Evolutionary conservation across 495 filamentous ascomycete genomes (phyloP), one percentile per base, ranked within the genome.

Genomic region (Neurospora discreta): DNA sequence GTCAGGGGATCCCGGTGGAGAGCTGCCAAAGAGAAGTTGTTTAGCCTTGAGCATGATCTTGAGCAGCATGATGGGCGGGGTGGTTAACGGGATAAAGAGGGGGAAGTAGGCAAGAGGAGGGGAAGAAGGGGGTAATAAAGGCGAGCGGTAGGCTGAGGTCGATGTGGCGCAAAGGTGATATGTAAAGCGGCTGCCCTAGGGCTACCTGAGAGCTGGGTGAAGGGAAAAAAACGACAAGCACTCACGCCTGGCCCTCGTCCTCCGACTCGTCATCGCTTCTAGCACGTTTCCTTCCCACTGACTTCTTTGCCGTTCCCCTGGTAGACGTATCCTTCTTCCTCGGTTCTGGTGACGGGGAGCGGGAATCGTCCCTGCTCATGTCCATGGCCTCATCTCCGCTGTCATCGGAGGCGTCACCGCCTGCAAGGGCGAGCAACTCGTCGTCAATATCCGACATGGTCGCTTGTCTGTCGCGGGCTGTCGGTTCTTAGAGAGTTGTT

Each of bases 231-330:
- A 70, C n/a, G 68, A 68, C 33, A 15, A 70, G 44, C 71, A 89
- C 93, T 89, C 85, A 96, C 93, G 92, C 85, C 85, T 96, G 92
- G 75, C 91, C 93, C 80, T 96, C 86, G 68, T 96, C 85, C 69
- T 91, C 90, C 69, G 92, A 91, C 65, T 87, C 88, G 68, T 93
- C 90, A 77, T 90, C 85, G 65, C 83, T 85, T 71, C 73, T 78
- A 74, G 82, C 80, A 72, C 77, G 76, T 40, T 82, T 75, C 78
- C 82, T 83, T 13, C 52, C 52, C 13, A 52, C 70, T 72, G 84
- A 68, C 76, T 84, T 81, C 71, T 87, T 88, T 70, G 86, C 84
- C 69, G 44, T 52, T 7, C 75, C 76, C 65, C 76, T 79, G 30
- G 77, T 74, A 26, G 82, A 70, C 36, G 79, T 39, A 10, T 80